Base-by-base conservation (phyloP, 495 filamentous ascomycete species). In the Penicillium angulare region DNA sequence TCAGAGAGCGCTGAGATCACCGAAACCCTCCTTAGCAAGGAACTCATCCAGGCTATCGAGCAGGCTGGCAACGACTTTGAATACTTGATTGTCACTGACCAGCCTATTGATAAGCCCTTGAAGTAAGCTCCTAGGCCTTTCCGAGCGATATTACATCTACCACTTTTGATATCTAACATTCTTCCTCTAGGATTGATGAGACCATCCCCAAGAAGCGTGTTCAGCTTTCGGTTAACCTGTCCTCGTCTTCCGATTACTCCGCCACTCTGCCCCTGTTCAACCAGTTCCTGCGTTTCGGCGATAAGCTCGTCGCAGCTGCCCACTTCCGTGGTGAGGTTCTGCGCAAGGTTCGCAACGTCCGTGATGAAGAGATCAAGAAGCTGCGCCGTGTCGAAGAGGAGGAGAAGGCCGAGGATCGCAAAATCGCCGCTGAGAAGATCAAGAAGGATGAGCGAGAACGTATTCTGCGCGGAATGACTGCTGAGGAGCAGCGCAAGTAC, bases 1-100 rank as follows among this genome's bases (percentile, higher is more conserved):
- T 91, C 82, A 53, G 93, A 98, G 78, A 95, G 85, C 65, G 90
- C 91, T 21, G 95, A 97, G 69, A 83, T 98, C 56, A 96, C 91
- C n/a, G 89, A 97, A 13, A 75, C 81, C 10, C 67, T 97, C 33
- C 77, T 97, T 29, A 93, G 89, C 21, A 80, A 87, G 23, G 91
- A 96, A 55, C 75, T 98, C 40, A 81, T 90, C 63, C 79, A 87
- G 47, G 91, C 91, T 12, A 78, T 96, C 58, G 81, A 86, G 61
- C 70, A 85, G 47, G 89, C 91, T 6, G 91, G 92, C 10, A 86
- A 93, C 51, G 70, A 79, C 17, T 82, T 98, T 49, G 88, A 98
- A 66, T 92, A 88, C 55, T 69, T 97, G 49, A 89, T 98, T 57
- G 77, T 97, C 43, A 86, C 85, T 21, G 93, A 98, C 64, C 91